A percentile compares a stretch with the other conserved stretches of the same genome.
Evolutionary conservation across 371 early-diverging fungal species (phyloP).

Genomic region (Mortierella sp.): DNA sequence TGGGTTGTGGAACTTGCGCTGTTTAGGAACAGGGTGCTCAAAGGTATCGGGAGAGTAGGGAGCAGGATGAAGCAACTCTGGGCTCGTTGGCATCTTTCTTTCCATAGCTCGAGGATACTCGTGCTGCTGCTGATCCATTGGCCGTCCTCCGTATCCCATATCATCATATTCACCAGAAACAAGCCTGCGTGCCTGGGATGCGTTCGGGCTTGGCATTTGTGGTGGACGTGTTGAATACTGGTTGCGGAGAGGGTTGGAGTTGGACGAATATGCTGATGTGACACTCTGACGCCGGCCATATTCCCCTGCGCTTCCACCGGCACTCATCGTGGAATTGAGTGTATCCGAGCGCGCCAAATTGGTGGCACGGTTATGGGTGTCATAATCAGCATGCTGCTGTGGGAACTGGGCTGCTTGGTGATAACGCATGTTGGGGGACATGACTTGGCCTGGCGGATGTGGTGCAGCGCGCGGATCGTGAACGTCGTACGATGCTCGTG

Average conservation of each 20-base stretch:
- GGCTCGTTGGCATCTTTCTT: slow-evolving; percentile 12
- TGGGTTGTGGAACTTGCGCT: slow-evolving; percentile 41
- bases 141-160: slow-evolving; percentile 4
- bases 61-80: slow-evolving; percentile 22
- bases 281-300: slow-evolving; percentile 43
- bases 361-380: slow-evolving; percentile 14
- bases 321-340: slow-evolving; percentile 31
- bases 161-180: slow-evolving; percentile 17
- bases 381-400: slow-evolving; percentile 19
- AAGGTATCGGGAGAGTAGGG: slow-evolving; percentile 13
- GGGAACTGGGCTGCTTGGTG: slow-evolving; percentile 7
- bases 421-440: slow-evolving; percentile 11
- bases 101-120: slow-evolving; percentile 35
- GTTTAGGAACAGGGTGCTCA: slow-evolving; percentile 39
- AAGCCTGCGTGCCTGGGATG: slow-evolving; percentile 17
- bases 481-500: slow-evolving; percentile 33
- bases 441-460: slow-evolving; percentile 11
- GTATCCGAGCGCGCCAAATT: slow-evolving; percentile 43
- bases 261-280: slow-evolving; percentile 33
- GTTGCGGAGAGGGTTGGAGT: slow-evolving; percentile 19
- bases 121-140: slow-evolving; percentile 11
- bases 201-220: slow-evolving; percentile 23
- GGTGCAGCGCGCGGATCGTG: slow-evolving; percentile 25
- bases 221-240: slow-evolving; percentile 31
- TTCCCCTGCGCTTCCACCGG: slow-evolving; percentile 41